Evolutionary conservation across 768 basidiomycete species (phyloP), one percentile per base, ranked within the genome.

Genomic region (Lepiota venenata): DNA sequence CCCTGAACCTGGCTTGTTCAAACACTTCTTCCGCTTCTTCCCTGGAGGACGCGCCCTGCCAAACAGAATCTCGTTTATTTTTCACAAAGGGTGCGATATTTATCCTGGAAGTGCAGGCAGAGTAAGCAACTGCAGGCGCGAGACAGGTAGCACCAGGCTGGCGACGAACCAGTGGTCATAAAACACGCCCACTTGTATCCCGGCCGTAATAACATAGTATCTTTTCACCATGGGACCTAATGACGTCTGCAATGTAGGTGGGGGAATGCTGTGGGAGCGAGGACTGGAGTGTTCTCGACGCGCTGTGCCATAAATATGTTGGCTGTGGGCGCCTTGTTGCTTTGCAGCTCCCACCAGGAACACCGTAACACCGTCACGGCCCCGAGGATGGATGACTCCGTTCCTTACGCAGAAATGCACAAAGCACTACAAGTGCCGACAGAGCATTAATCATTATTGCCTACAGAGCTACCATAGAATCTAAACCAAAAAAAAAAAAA

Each of bases 61-160:
- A 63, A 5, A 75, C 56, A 2, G 77, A 64, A 32, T 72, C 73
- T 8, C 75, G 66, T 9, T 82, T 70, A 3, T 73, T 69, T 49
- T 60, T 72, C 10, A 79, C 75, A 49, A 76, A 68, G 7, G 75
- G 71, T 1, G 65, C 69, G 15, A 71, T 74, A 60, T 80, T 74
- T 9, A 74, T 61, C 82, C 82, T 83, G 15, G 14, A 12, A 21
- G n/a, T 18, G 29, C n/a, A 15, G 14, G 21, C 16, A 38, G 22
- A 7, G n/a, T 12, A 42, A 39, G 32, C 18, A 32, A 32, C 3
- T 29, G 32, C 32, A 9, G 32, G 25, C 5, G 5, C 32, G 8
- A 29, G n/a, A 6, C 15, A 22, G 6, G n/a, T 12, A n/a, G 12
- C 14, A 16, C 2, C 8, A 14, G 22, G 16, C 15, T 2, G 25